Evolutionary conservation across 2,329 filamentous ascomycete species (phyloP), one percentile per base, ranked within the genome.

Genomic region (Trichoderma harzianum): DNA sequence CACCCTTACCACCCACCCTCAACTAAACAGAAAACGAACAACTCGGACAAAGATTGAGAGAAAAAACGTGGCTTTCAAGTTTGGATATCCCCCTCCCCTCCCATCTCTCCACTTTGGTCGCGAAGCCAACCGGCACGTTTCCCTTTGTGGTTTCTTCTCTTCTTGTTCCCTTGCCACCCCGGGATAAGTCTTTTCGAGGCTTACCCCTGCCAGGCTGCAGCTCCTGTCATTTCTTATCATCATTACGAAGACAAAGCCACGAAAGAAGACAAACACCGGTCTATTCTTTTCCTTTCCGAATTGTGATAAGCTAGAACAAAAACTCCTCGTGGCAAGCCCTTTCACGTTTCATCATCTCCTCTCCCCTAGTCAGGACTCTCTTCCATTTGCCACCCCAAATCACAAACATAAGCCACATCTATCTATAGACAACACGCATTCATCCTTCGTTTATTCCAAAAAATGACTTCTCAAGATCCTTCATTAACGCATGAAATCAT

Each of bases 51-150:
- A 39, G 32, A 51, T n/a, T 18, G 7, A 43, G 12, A 51, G 16
- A 61, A 51, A 61, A 61, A 61, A 69, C 66, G 66, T 69, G 66
- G 55, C 55, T 30, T 26, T 60, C 55, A 10, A 51, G 55, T 34
- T 69, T 67, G 21, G 10, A 57, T 28, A 39, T 68, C 26, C 55
- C n/a, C 18, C 18, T 30, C n/a, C 36, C 24, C 30, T 21, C 36
- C 16, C 36, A 10, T 55, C 63, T 60, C 65, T 69, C 66, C 66
- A 51, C 66, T 34, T 24, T 21, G 6, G 28, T 21, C 36, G 30
- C 55, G 14, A 60, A 39, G 36, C 65, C 65, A 68, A 68, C 65
- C 65, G 65, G 65, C 57, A 61, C n/a, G 57, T 69, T 69, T 61
- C 66, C 57, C 53, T 62, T 57, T 14, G 7, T 30, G 7, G 21